These are phyloP conservation scores for Naganishia vishniacii DNA, from an alignment of 768 basidiomycete genomes.

Conservation along the genomic window DNA sequence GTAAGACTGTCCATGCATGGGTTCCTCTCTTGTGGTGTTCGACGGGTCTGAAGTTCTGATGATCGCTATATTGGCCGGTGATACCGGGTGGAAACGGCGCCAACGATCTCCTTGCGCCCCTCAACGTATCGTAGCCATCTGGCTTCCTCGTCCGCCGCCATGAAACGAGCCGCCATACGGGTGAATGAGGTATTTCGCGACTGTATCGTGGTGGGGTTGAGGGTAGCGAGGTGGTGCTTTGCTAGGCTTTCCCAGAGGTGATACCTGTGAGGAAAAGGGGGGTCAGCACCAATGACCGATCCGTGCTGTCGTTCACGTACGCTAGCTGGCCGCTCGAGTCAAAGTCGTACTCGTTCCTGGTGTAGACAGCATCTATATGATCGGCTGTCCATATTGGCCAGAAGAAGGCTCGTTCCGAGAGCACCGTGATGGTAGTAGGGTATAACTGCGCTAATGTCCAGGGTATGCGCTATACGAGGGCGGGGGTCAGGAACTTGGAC, in stretches of 20 bases:
- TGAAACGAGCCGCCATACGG: conserved; percentile 37
- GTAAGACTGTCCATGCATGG: too few species aligned
- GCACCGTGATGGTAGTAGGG: conserved; percentile 47
- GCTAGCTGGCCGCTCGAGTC: conserved; percentile 39
- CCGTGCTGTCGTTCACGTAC: conserved; percentile 17
- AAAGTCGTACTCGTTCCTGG: conserved; percentile 37
- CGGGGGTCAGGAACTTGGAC: background rate
- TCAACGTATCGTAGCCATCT: conserved; percentile 3
- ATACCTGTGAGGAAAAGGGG: background rate
- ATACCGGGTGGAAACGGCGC: background rate
- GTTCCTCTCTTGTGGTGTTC: too few species aligned
- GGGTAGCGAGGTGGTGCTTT: conserved; percentile 35
- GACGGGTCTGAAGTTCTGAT: too few species aligned
- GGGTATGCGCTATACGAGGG: conserved; percentile 34
- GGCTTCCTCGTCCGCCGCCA: conserved; percentile 22
- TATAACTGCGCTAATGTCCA: conserved; percentile 46
- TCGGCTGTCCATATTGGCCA: conserved; percentile 49
- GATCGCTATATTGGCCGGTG: background rate
- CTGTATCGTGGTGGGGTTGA: conserved; percentile 41
- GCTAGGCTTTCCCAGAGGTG: conserved; percentile 45
- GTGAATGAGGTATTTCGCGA: conserved; percentile 41
- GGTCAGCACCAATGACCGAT: conserved; percentile 13
- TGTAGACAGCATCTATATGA: conserved; percentile 40
- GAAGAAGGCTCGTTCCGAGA: conserved; percentile 49
- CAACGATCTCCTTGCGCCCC: background rate